Base-by-base conservation (phyloP, 805 yeast genomes). In the Myxozyma nipponensis region DNA sequence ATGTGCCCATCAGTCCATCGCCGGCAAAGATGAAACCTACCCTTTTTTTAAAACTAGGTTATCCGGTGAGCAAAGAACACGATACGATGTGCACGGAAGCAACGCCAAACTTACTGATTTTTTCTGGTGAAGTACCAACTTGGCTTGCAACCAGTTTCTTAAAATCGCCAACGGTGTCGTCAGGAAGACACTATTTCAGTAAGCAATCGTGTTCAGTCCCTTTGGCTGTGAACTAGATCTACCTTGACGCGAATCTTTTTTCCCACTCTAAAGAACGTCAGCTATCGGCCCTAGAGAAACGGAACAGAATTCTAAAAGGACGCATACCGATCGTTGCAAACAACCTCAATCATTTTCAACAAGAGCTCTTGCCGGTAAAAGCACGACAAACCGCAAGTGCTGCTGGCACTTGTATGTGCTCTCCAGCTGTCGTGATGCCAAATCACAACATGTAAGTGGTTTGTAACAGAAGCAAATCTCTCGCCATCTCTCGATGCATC, bases 131-230 rank as follows among this genome's bases (percentile, higher is more conserved):
- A 1, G 88, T 82, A 1, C 96, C 96, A 18, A 86, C 77, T 66
- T 91, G 98, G 7, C 88, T 71, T 0, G 90, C 83, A 7, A 93
- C 67, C 1, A 91, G 78, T 65, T 83, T 82, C 70, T 93, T 91
- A 68, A 93, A 84, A 63, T 93, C 98, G 1, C 93, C 96, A 9
- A 91, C 76, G 0, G 89, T 77, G 66, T 91, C 98, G 6, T 83
- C 82, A 1, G 83, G 84, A 2, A 91, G 74, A 58, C 97, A 91
- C 71, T 71, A 30, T 25, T 44, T 3, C 30, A 9, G 22, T 44
- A 3, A 46, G 50, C 35, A 30, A 3, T n/a, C 26, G 3, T 19
- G 7, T 41, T 28, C 2, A 17, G 23, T 25, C 39, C 18, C 21
- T 18, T 18, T 15, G 17, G 37, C 4, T 10, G 3, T 17, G n/a